Base-by-base conservation (phyloP, 1,284 basidiomycete species). In the Puccinia polysora region DNA sequence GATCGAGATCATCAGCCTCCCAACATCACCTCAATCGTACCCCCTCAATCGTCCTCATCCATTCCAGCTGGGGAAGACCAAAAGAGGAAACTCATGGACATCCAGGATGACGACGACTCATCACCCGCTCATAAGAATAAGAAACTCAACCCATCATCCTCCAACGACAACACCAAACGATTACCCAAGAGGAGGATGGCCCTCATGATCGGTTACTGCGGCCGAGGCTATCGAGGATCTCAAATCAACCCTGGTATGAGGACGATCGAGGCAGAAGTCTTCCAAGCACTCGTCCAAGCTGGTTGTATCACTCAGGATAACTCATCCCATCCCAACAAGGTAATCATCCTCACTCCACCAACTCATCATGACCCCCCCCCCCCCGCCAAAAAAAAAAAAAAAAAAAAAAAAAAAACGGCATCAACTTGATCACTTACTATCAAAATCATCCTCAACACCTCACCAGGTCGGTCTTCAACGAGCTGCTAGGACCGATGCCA, bases 241-340 rank as follows among this genome's bases (percentile, higher is more conserved):
- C 95, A 98, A 82, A 90, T 96, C 58, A 82, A 79, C 81, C 81
- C 81, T 0, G 81, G 86, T 56, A 84, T 86, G 10, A 84, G 84
- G 62, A 98, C 95, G 0, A 95, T 98, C 76, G 96, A 98, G 80
- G 90, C 91, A 20, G 86, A 88, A 69, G 81, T 98, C 45, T 98
- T 97, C 76, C 85, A 88, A 60, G 91, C 92, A 0, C 84, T 97
- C 71, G 88, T 93, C 47, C 87, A 88, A 75, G 89, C 88, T 4
- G 95, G 94, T 6, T 93, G 91, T 3, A 88, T 99, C 10, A 94
- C 90, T 43, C 83, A 87, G 73, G 94, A 97, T 78, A 99, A 99
- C 78, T 87, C 93, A 0, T 86, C 90, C 74, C 89, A 97, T 80
- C 90, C 92, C 32, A 86, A 86, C 62, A 97, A 97, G 83, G 91